A percentile compares a stretch with the other conserved stretches of the same genome.
Evolutionary conservation across 805 yeast genomes (phyloP).

Genomic region (Brettanomyces naardenensis): DNA sequence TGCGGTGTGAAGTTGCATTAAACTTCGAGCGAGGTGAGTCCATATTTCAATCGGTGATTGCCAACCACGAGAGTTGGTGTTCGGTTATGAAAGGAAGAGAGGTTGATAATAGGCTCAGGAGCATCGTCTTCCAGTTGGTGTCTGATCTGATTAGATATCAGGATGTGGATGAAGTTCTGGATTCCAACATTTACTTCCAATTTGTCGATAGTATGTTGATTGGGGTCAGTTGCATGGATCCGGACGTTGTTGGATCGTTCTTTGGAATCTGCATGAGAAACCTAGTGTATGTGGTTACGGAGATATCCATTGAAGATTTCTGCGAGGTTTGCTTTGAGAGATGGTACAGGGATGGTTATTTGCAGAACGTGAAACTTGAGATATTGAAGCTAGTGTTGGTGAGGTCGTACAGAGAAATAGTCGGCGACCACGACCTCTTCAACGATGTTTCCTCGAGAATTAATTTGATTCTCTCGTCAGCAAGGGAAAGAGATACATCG

Average conservation of each 20-base stretch:
- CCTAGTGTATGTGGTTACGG: not conserved
- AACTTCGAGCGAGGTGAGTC: not conserved
- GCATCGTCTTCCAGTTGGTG: not conserved
- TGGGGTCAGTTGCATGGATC: not conserved
- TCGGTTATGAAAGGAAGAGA: not conserved
- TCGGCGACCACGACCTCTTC: not conserved
- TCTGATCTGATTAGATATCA: not conserved
- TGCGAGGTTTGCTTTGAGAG: not conserved
- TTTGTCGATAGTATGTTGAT: slow-evolving; percentile 1
- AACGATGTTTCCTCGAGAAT: not conserved
- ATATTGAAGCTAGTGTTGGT: slow-evolving; percentile 1
- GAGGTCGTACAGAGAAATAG: not conserved
- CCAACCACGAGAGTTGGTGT: not conserved
- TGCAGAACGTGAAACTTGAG: not conserved
- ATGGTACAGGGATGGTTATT: not conserved
- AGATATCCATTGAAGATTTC: slow-evolving; percentile 2
- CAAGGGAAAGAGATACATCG: not conserved
- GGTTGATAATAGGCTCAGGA: not conserved
- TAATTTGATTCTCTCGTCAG: not conserved
- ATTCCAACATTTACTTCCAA: not conserved
- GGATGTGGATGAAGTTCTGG: not conserved
- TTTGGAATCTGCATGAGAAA: not conserved
- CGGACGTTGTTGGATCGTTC: not conserved
- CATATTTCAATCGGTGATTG: not conserved
- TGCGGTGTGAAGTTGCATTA: not conserved